Base-by-base conservation (phyloP, 768 basidiomycete genomes). In the Kwoniella sp. region DNA sequence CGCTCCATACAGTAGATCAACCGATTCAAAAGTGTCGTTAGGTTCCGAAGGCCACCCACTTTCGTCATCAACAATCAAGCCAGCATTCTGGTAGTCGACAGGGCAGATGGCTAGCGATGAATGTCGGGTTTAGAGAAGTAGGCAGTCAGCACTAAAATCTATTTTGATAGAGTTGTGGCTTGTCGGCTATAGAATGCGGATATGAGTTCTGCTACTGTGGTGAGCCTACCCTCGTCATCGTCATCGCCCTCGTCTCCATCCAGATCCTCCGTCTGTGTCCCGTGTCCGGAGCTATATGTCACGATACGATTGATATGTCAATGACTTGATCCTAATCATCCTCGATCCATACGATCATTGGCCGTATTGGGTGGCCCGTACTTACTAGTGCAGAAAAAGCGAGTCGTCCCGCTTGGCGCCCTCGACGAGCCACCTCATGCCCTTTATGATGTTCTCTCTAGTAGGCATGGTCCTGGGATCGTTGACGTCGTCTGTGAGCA, bases 361-460 rank as follows among this genome's bases (percentile, higher is more conserved):
- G 15, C 7, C 26, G 26, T 29, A 54, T 25, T 30, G 12, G 31
- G 26, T 8, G 22, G 15, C 11, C 12, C 29, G 22, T 9, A 69
- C 76, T 66, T 45, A 78, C 72, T 78, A 79, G 58, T 79, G 77
- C 67, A 79, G 76, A 69, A 81, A 79, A 45, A 79, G 52, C 0
- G 75, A 67, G 65, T 80, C 80, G 57, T 81, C 89, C 1, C 90
- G 86, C 15, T 82, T 82, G 7, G 93, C 93, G 67, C 85, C 89
- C 12, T 81, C 82, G n/a, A 94, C 91, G 22, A 98, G 87, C 94
- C 93, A 97, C 66, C 86, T 84, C 91, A 96, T 96, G 2, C 89
- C 93, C 55, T 84, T 81, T 17, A 91, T 73, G 86, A 99, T 94
- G 77, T 97, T 97, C 20, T 84, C 85, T 60, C 82, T 83, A 0